These are phyloP conservation scores for Cladophialophora bantiana DNA, from an alignment of 2,329 filamentous ascomycete species.

Conservation along the genomic window DNA sequence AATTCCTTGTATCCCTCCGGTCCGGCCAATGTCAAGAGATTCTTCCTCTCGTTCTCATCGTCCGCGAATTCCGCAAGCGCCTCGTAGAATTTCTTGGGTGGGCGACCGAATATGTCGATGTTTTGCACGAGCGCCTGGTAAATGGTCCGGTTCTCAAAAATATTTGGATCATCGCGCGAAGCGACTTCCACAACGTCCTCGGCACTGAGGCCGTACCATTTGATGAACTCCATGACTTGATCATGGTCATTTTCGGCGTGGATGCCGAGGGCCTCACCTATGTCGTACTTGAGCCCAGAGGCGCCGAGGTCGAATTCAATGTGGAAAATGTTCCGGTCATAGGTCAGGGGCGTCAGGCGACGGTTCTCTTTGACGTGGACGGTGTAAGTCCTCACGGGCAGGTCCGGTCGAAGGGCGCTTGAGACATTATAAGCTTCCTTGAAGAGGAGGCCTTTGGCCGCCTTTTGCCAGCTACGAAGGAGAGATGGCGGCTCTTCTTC, in stretches of 20 bases:
- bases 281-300: constrained; percentile 93
- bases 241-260: constrained; percentile 89
- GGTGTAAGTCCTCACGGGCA: constrained; percentile 82
- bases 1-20: constrained; percentile 86
- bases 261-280: constrained; percentile 94
- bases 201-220: constrained; percentile 83
- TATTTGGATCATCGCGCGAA: constrained; percentile 75
- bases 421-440: constrained; percentile 89
- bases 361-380: constrained; percentile 95
- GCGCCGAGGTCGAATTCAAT: constrained; percentile 96
- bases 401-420: constrained; percentile 78
- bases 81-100: constrained; percentile 98
- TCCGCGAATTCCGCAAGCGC: constrained; percentile 82
- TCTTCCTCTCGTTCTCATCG: constrained; percentile 81
- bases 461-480: constrained; percentile 79
- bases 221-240: constrained; percentile 83
- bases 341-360: constrained; percentile 82
- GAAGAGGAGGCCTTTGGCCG: constrained; percentile 87
- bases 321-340: constrained; percentile 99
- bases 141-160: constrained; percentile 86
- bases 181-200: constrained; percentile 90
- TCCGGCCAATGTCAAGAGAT: constrained; percentile 76
- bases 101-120: constrained; percentile 94
- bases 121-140: constrained; percentile 92
- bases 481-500: constrained; percentile 71